phyloP scores from a whole-genome alignment of 1,284 basidiomycete species.

The Cryptococcus sp. region DNA sequence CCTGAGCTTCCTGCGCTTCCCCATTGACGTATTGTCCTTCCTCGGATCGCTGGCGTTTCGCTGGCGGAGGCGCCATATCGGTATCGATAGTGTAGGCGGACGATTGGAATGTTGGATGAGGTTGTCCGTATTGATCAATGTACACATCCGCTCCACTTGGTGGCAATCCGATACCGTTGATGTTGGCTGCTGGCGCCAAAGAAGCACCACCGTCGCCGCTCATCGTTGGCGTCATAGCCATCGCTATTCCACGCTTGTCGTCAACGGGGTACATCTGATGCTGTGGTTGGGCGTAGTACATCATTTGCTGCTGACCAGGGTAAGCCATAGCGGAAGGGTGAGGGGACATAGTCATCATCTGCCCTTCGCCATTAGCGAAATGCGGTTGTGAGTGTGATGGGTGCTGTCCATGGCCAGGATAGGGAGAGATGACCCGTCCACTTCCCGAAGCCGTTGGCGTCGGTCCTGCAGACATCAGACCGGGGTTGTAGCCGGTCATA shows the following conservation, averaged over 20 bases:
- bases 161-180: slow-evolving; percentile 42
- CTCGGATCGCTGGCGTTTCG: slow-evolving; percentile 28
- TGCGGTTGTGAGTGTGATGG: slow-evolving; percentile 38
- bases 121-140: slow-evolving; percentile 48
- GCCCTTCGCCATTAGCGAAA: slow-evolving; percentile 27
- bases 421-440: slow-evolving; percentile 33
- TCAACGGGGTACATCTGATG: neutral
- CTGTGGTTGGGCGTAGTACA: slow-evolving; percentile 15
- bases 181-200: slow-evolving; percentile 38
- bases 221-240: slow-evolving; percentile 19
- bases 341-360: slow-evolving; percentile 30
- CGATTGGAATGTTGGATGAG: slow-evolving; percentile 28
- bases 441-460: slow-evolving; percentile 1
- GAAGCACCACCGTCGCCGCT: slow-evolving; percentile 13
- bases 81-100: slow-evolving; percentile 14
- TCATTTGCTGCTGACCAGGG: slow-evolving; percentile 14
- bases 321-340: slow-evolving; percentile 28
- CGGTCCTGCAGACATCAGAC: slow-evolving; percentile 14
- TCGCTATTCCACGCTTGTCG: slow-evolving; percentile 11
- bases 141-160: slow-evolving; percentile 39
- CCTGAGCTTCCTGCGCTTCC: slow-evolving; percentile 5
- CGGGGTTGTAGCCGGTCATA: slow-evolving; percentile 21
- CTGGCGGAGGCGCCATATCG: slow-evolving; percentile 30
- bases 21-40: slow-evolving; percentile 19
- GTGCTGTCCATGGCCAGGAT: slow-evolving; percentile 12